Evolutionary conservation across 495 filamentous ascomycete genomes (phyloP), one percentile per base, ranked within the genome.

Genomic region (Aspergillus affinis): DNA sequence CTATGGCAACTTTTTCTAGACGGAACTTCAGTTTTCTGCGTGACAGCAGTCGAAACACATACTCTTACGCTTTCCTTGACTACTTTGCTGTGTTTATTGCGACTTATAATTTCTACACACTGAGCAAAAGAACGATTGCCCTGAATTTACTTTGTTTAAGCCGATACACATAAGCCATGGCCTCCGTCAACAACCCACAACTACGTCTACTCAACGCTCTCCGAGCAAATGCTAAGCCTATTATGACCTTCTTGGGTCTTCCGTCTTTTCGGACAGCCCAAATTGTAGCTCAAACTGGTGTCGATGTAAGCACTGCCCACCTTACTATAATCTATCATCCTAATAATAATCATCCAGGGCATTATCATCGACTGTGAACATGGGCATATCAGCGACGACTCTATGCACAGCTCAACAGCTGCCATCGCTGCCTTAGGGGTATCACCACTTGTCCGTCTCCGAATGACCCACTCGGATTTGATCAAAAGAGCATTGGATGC

Each of bases 361-460:
- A 65, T 76, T 30, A 71, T 74, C 47, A 72, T 71, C 20, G 65
- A 71, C 48, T 68, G 65, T 26, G 68, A 71, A 36, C 65, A 71
- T 32, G 68, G 68, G n/a, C 23, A 65, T 64, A 63, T 71, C 53
- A 65, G 61, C 83, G 88, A 93, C 73, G 84, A 82, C 23, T 80
- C 84, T n/a, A 93, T 93, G 91, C 91, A 93, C 68, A 88, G 90
- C 57, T 83, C 89, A 4, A 89, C 92, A 27, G 87, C 88, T 18
- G 86, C 86, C 6, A 88, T 89, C 60, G 86, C 88, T 10, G 81
- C 82, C 13, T 78, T 83, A 60, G 88, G 86, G 9, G 85, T 87
- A 0, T 86, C 83, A 12, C 87, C 88, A 0, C 74, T 91, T 58
- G 87, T 90, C 29, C 75, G 87, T 59, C 81, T 89, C 18, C 80